phyloP scores from a whole-genome alignment of 1,284 basidiomycete genomes.

The Somion occarium region DNA sequence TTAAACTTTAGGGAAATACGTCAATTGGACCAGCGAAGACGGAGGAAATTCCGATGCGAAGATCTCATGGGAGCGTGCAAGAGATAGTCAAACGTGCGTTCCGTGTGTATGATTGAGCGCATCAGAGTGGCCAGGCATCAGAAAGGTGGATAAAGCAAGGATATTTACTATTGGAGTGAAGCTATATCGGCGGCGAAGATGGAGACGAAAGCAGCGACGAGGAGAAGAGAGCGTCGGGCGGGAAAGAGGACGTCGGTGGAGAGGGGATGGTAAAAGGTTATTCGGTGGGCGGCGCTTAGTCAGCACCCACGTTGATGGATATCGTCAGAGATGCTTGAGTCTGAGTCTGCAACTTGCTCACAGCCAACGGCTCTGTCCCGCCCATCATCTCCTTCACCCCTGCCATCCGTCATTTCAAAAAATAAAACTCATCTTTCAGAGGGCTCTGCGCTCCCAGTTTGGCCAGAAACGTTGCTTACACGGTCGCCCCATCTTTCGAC shows the following conservation, averaged over 20 bases:
- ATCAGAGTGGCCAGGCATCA: neutral
- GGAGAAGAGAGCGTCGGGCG: neutral
- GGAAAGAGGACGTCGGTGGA: neutral
- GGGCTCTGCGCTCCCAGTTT: neutral
- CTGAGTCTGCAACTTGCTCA: neutral
- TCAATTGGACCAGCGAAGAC: no score
- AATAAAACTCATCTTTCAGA: neutral
- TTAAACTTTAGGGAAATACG: no score
- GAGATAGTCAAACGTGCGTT: conserved; percentile 2
- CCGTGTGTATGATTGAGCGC: neutral
- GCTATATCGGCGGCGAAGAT: neutral
- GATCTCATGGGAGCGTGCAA: neutral
- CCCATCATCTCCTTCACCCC: neutral
- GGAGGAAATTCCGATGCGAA: neutral
- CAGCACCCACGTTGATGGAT: neutral
- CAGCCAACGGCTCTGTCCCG: neutral
- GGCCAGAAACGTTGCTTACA: neutral
- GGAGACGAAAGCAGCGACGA: neutral
- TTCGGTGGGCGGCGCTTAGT: neutral
- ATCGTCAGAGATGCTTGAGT: neutral
- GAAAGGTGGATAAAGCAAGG: neutral
- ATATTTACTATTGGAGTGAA: neutral
- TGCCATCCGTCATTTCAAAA: neutral
- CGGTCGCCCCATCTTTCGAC: neutral
- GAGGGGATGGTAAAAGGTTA: neutral